Conservation (phyloP, 164 flowering plant genomes). For the Nelumbo lutea region DNA sequence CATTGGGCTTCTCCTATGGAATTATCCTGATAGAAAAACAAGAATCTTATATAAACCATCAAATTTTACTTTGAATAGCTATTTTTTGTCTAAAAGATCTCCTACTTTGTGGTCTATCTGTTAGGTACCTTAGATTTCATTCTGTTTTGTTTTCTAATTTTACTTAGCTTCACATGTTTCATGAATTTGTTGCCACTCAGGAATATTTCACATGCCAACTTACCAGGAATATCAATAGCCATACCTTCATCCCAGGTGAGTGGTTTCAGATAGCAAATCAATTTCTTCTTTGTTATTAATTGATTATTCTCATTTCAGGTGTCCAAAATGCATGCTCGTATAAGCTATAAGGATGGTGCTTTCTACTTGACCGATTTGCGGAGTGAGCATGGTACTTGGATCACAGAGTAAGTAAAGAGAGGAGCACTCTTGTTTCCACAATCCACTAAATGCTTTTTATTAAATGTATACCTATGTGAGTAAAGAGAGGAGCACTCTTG, state of each 20-base stretch:
- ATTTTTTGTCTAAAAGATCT: background rate
- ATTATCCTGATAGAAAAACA: background rate
- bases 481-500: background rate
- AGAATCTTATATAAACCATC: background rate
- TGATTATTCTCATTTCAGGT: constrained; percentile 38
- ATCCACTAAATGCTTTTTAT: background rate
- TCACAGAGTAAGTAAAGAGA: constrained; percentile 57
- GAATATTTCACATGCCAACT: constrained; percentile 35
- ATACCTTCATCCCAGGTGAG: constrained; percentile 65
- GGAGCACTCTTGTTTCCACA: background rate
- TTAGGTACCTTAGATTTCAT: constrained; percentile 5
- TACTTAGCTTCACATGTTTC: constrained; percentile 5
- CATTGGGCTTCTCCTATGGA: background rate
- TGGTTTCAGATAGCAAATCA: background rate
- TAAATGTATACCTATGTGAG: constrained; percentile 38
- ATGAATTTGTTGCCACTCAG: constrained; percentile 31
- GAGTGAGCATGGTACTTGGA: constrained; percentile 80
- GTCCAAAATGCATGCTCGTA: constrained; percentile 67
- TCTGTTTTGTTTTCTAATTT: background rate
- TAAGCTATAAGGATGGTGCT: constrained; percentile 66
- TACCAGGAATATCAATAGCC: constrained; percentile 42
- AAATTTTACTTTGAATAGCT: background rate
- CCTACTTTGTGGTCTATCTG: background rate
- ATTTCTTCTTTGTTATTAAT: background rate
- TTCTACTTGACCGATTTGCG: constrained; percentile 71